These are phyloP conservation scores for Alternaria dauci DNA, from an alignment of 2,329 filamentous ascomycete species.

Conservation along the genomic window DNA sequence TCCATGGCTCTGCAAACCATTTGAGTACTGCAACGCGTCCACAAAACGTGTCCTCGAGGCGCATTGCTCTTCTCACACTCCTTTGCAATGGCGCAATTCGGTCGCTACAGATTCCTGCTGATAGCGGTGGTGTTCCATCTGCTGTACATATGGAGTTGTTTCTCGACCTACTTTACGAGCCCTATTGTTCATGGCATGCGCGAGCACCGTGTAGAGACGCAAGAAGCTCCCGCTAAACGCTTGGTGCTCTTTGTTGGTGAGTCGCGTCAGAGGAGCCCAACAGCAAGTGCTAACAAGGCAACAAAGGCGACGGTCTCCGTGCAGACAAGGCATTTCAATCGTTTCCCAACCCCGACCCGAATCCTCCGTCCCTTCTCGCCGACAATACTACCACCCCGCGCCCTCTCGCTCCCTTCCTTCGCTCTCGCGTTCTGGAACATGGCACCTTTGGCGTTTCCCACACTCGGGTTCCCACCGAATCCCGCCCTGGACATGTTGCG, in stretches of 20 bases:
- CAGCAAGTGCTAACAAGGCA: neutral
- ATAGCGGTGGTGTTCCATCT: conserved; percentile 92
- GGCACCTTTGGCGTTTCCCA: conserved; percentile 98
- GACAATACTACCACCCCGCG: conserved; percentile 72
- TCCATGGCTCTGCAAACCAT: conserved; percentile 33
- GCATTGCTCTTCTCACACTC: conserved; percentile 33
- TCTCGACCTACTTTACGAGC: conserved; percentile 98
- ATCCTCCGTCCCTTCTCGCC: conserved; percentile 63
- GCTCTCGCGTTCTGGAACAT: conserved; percentile 84
- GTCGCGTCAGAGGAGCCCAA: conserved; percentile 9
- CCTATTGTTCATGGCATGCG: conserved; percentile 97
- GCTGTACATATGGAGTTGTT: conserved; percentile 82
- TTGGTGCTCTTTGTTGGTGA: conserved; percentile 91
- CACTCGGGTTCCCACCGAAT: conserved; percentile 95
- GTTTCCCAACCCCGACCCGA: conserved; percentile 83
- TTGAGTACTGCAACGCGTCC: conserved; percentile 36
- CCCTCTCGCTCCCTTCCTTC: conserved; percentile 88
- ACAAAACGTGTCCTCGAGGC: conserved; percentile 34
- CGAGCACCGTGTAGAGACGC: conserved; percentile 74
- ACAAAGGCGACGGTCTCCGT: conserved; percentile 83
- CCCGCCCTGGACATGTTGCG: conserved; percentile 93
- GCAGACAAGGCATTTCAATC: conserved; percentile 98
- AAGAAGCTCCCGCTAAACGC: conserved; percentile 83
- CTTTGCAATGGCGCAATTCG: conserved; percentile 61
- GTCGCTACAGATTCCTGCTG: conserved; percentile 83